A percentile compares a stretch with the other conserved stretches of the same genome.
Conservation (phyloP, 352 stramenopile species). For the Globisporangium paddicum region DNA sequence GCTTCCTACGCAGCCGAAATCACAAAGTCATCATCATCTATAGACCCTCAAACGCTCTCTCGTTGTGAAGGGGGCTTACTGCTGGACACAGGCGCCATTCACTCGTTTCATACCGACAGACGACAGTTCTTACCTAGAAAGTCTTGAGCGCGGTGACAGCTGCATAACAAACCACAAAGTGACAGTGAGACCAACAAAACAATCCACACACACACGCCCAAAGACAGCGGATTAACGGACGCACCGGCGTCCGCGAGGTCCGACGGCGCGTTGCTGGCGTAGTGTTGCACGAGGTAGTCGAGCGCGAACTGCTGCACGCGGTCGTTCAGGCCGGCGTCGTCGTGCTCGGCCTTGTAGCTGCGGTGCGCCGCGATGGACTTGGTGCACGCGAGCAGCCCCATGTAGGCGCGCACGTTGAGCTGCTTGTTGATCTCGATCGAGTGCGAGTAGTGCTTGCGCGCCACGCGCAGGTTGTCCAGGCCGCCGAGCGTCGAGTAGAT, state of each 20-base stretch:
- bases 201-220: neutral
- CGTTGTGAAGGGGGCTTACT: no score
- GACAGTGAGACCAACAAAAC: neutral
- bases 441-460: conserved; percentile 68
- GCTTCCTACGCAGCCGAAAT: neutral
- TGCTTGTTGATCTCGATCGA: conserved; percentile 65
- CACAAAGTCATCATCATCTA: neutral
- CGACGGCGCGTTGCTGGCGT: conserved; percentile 27
- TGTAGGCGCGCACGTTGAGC: conserved; percentile 46
- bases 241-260: conserved; percentile 43
- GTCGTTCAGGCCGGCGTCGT: conserved; percentile 53
- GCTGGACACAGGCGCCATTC: no score
- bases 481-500: conserved; percentile 64
- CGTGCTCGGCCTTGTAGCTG: conserved; percentile 34
- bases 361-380: conserved; percentile 44
- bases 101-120: neutral
- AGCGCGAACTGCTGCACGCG: conserved; percentile 51
- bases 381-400: conserved; percentile 49
- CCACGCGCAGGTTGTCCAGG: conserved; percentile 48
- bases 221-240: conserved; percentile 4
- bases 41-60: neutral
- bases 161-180: neutral
- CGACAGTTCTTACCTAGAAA: conserved; percentile 17
- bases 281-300: conserved; percentile 32
- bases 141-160: conserved; percentile 25